These are phyloP conservation scores for Sporobolomyces pararoseus DNA, from an alignment of 768 basidiomycete species.

Conservation along the genomic window DNA sequence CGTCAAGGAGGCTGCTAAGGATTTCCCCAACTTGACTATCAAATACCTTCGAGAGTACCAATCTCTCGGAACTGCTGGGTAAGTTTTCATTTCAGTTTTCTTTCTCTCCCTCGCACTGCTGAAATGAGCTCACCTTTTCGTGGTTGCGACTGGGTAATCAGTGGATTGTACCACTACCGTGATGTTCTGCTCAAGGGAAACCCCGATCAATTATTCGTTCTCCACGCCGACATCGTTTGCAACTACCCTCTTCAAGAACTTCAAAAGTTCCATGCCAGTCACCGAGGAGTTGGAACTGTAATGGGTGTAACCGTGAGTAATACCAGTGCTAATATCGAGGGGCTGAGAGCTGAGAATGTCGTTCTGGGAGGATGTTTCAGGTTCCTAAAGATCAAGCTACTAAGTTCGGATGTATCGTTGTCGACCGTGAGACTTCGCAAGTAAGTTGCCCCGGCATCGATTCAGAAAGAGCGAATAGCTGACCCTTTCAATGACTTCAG, in stretches of 20 bases:
- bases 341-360: too few relatives aligned
- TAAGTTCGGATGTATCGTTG: slow-evolving; percentile 53
- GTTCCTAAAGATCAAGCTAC: slow-evolving; percentile 51
- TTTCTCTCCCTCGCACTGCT: neutral
- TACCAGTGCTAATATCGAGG: too few relatives aligned
- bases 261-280: slow-evolving; percentile 49
- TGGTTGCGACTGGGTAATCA: neutral
- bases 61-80: slow-evolving; percentile 52
- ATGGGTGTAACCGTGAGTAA: slow-evolving; percentile 51
- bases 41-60: slow-evolving; percentile 53
- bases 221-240: slow-evolving; percentile 54
- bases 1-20: slow-evolving; percentile 51
- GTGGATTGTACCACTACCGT: slow-evolving; percentile 46
- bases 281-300: slow-evolving; percentile 53
- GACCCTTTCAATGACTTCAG: neutral
- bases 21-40: slow-evolving; percentile 53
- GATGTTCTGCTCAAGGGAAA: slow-evolving; percentile 50
- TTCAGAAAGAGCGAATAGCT: too few relatives aligned
- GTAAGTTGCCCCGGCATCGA: slow-evolving; percentile 22
- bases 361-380: too few relatives aligned
- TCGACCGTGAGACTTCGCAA: slow-evolving; percentile 48
- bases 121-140: too few relatives aligned
- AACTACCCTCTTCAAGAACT: slow-evolving; percentile 49
- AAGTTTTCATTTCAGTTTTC: slow-evolving; percentile 27
- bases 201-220: slow-evolving; percentile 53